Conservation (phyloP, 176 grass and related monocot genomes). For the Musa schizocarpa region DNA sequence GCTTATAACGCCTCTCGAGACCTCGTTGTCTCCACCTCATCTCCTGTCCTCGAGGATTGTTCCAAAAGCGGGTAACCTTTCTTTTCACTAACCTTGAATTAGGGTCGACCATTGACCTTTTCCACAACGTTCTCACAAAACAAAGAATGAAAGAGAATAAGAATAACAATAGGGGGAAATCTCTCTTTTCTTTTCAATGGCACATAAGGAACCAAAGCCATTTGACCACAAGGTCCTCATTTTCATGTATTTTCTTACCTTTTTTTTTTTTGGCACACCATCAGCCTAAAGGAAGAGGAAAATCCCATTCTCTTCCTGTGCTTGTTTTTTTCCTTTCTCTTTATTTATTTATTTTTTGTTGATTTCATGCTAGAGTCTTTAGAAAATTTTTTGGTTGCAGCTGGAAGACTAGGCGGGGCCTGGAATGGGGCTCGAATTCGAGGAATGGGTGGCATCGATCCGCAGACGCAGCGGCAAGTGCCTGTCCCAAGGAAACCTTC, state of each 20-base stretch:
- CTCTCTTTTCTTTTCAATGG: background rate
- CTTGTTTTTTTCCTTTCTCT: background rate
- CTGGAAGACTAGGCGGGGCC: background rate
- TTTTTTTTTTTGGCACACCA: background rate
- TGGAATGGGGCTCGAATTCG: constrained; percentile 27
- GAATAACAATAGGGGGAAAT: background rate
- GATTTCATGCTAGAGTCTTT: background rate
- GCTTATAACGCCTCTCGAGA: too few species aligned
- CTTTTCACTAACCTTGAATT: background rate
- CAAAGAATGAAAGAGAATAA: background rate
- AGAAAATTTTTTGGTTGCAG: background rate
- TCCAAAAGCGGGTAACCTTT: background rate
- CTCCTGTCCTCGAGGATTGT: background rate
- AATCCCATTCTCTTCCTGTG: background rate
- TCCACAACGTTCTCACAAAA: background rate
- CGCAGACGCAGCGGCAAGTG: constrained; percentile 34
- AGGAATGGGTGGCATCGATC: constrained; percentile 52
- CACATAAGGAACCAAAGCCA: background rate
- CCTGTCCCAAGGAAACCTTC: background rate
- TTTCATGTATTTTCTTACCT: background rate
- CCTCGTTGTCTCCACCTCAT: too few species aligned
- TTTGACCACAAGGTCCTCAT: background rate
- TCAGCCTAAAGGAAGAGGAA: background rate
- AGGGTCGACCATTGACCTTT: background rate
- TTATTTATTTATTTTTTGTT: background rate